Conservation (phyloP, 1,284 basidiomycete genomes). For the Sphagnurus paluster region DNA sequence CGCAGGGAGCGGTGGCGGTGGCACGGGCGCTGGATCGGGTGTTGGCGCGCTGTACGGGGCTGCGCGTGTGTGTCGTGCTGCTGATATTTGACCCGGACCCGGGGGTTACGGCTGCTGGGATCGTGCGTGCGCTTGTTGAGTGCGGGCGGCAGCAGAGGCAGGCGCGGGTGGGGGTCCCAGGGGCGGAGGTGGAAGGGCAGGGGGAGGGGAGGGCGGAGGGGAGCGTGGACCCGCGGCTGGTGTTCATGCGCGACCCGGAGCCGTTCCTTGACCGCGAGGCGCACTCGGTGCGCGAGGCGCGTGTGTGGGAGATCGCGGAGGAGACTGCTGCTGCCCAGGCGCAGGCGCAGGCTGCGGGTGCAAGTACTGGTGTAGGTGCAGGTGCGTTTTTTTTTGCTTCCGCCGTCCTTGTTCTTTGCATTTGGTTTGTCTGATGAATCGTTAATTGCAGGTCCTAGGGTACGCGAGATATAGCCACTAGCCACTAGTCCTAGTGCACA, state of each 20-base stretch:
- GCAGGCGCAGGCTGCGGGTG: no score
- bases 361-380: no score
- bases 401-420: no score
- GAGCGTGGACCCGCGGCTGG: slow-evolving; percentile 32
- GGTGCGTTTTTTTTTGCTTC: no score
- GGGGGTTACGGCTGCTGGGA: slow-evolving; percentile 14
- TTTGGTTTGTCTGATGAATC: no score
- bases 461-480: slow-evolving; percentile 13
- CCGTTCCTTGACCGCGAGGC: slow-evolving; percentile 33
- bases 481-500: no score
- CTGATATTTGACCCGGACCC: slow-evolving; percentile 29
- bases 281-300: slow-evolving; percentile 27
- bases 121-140: slow-evolving; percentile 6
- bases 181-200: no score
- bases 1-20: slow-evolving; percentile 8
- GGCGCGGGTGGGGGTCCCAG: no score
- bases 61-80: slow-evolving; percentile 29
- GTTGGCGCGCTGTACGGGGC: slow-evolving; percentile 15
- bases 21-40: slow-evolving; percentile 19
- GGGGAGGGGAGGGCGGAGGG: no score
- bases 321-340: slow-evolving; percentile 15
- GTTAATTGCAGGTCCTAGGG: slow-evolving; percentile 10
- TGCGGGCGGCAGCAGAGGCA: no score
- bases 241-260: slow-evolving; percentile 32
- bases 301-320: slow-evolving; percentile 31